A percentile compares a stretch with the other conserved stretches of the same genome.
phyloP scores from a whole-genome alignment of 257 asterid genomes.

The Ehretia macrophylla region DNA sequence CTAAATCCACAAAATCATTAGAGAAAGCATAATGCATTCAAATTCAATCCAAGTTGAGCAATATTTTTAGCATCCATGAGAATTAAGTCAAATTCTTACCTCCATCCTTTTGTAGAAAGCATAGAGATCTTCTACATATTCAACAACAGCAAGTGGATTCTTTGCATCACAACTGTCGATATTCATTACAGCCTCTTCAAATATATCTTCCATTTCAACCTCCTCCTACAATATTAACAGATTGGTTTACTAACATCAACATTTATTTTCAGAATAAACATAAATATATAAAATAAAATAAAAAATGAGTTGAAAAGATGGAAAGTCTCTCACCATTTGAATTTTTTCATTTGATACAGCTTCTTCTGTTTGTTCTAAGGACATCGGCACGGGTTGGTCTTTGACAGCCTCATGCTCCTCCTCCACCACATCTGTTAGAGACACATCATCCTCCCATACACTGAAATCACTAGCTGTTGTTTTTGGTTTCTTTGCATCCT shows the following conservation, averaged over 20 bases:
- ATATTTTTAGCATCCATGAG: too few relatives aligned
- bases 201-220: conserved; percentile 90
- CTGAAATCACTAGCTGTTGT: conserved; percentile 34
- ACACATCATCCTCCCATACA: conserved; percentile 24
- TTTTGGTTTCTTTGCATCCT: conserved; percentile 50
- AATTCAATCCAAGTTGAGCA: too few relatives aligned
- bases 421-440: conserved; percentile 40
- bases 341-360: conserved; percentile 32
- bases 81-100: conserved; percentile 28
- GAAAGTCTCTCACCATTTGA: conserved; percentile 38
- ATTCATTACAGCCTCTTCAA: conserved; percentile 58
- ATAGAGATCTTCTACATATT: conserved; percentile 69
- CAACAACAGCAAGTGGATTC: conserved; percentile 66
- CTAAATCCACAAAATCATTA: too few relatives aligned
- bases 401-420: conserved; percentile 39
- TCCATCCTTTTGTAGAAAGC: conserved; percentile 71
- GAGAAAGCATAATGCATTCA: too few relatives aligned
- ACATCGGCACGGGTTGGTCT: conserved; percentile 78
- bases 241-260: conserved; percentile 1
- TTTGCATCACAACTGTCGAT: conserved; percentile 60
- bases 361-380: conserved; percentile 66
- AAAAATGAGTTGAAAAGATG: not conserved
- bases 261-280: not conserved
- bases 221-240: conserved; percentile 35
- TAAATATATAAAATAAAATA: not conserved